Evolutionary conservation across 1,284 basidiomycete genomes (phyloP), one percentile per base, ranked within the genome.

Genomic region (Quambalaria eucalypti): DNA sequence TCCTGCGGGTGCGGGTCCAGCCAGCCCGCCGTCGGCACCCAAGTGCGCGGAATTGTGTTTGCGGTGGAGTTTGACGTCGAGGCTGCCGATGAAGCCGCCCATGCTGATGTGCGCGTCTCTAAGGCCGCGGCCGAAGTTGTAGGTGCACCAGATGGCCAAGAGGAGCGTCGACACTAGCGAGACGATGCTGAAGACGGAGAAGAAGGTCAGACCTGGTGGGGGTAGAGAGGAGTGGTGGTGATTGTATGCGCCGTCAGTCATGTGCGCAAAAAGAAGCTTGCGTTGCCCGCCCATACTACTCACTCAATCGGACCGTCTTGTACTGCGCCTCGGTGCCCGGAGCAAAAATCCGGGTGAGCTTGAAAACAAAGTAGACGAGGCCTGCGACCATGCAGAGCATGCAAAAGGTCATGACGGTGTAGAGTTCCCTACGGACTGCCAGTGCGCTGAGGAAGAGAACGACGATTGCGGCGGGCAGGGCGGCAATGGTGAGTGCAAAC

Each of bases 401-500:
- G 29, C 61, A 62, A 14, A 69, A 21, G 1, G 56, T 49, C 69
- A 71, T 71, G 31, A 69, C 28, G 23, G 56, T 59, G n/a, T 56
- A 50, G 52, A 65, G 56, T 48, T 71, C 69, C 33, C 57, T 47
- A 14, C 63, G 48, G 16, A 63, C 69, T 29, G 69, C 65, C 28
- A 69, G 61, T 1, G 60, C 67, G 2, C 65, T 60, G 3, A 60
- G 46, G n/a, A 71, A 60, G 12, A 71, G 56, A 28, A 65, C 36
- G 2, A 64, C 59, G 9, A 69, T 49, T 12, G 65, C 63, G 8
- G 63, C 52, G 0, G 69, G 69, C 2, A 71, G 58, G 4, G 69
- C 69, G 1, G 69, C 69, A 28, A 71, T 65, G 14, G 69, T 71
- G 14, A 71, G 55, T 9, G 47, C 65, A 39, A 64, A 69, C 55